These are phyloP conservation scores for Phytopythium oedochilum DNA, from an alignment of 352 stramenopile genomes.

Conservation along the genomic window DNA sequence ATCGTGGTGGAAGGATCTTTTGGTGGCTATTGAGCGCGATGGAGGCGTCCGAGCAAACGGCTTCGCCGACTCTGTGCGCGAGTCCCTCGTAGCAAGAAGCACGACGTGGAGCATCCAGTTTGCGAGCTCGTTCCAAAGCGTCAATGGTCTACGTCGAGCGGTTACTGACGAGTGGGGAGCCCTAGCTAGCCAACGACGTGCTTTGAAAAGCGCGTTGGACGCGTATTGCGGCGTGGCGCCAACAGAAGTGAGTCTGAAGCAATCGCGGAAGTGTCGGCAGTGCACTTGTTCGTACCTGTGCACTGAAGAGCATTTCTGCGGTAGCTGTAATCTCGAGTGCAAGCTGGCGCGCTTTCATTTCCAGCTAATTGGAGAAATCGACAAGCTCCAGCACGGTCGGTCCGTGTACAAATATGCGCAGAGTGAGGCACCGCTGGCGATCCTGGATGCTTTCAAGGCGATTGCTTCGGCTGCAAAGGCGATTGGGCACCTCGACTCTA, in stretches of 20 bases:
- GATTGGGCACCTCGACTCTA: no score
- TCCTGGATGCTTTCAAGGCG: slow-evolving; percentile 59
- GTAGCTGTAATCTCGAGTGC: no score
- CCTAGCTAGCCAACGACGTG: not conserved
- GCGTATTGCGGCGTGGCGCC: not conserved
- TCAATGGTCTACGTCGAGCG: not conserved
- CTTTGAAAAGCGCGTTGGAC: not conserved
- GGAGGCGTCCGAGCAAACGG: not conserved
- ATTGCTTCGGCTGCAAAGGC: slow-evolving; percentile 13
- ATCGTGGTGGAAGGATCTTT: not conserved
- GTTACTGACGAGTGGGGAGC: not conserved
- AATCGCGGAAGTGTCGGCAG: not conserved
- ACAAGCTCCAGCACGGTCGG: slow-evolving; percentile 5
- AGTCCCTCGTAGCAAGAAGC: not conserved
- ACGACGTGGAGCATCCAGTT: not conserved
- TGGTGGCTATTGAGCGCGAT: not conserved
- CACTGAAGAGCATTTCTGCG: no score
- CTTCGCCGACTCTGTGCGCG: not conserved
- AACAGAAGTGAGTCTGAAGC: not conserved
- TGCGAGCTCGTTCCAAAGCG: not conserved
- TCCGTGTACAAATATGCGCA: not conserved
- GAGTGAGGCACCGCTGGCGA: slow-evolving; percentile 15
- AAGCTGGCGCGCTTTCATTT: not conserved
- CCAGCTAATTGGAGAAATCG: slow-evolving; percentile 10
- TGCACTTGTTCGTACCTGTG: no score